Evolutionary conservation across 1,284 basidiomycete genomes (phyloP), one percentile per base, ranked within the genome.

Genomic region (Cutaneotrichosporon cyanovorans): DNA sequence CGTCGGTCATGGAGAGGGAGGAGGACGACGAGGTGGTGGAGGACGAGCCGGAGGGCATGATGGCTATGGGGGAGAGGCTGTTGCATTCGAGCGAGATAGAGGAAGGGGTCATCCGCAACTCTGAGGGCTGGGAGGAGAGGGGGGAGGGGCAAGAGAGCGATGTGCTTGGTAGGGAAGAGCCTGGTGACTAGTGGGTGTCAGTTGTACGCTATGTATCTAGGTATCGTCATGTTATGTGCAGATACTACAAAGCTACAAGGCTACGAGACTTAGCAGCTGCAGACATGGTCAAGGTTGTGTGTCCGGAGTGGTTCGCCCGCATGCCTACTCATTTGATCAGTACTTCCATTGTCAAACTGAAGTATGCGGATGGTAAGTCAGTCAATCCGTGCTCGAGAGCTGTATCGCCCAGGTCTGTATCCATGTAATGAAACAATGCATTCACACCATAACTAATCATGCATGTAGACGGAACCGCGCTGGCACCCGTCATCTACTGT

Each of bases 41-140:
- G 58, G 66, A 73, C 51, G 53, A 59, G 20, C 66, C 68, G 4
- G 68, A 70, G 20, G 58, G 60, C 28, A 59, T 68, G 42, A 47
- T 58, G 50, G 56, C 55, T n/a, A 62, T 70, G 8, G 59, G 62
- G 9, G 56, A 65, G 45, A 42, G 68, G 22, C 40, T 70, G 44
- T 59, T 68, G 15, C 51, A 59, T 33, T 61, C 58, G 36, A 63
- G 60, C 46, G 51, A 66, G 51, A 67, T 70, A 41, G 66, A 67
- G 45, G 59, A 67, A 49, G 55, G 58, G 6, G 60, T 68, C 5
- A 49, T 63, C 12, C 43, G 68, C 11, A 61, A 62, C 16, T 56
- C 56, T 31, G 65, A 61, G 2, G 65, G 66, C 2, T 67, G 66
- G 66, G 65, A 67, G 48, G 68, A 68, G 48, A 50, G 61, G 38